Evolutionary conservation across 2,329 filamentous ascomycete species (phyloP).

Genomic region (Phialophora macrospora): DNA sequence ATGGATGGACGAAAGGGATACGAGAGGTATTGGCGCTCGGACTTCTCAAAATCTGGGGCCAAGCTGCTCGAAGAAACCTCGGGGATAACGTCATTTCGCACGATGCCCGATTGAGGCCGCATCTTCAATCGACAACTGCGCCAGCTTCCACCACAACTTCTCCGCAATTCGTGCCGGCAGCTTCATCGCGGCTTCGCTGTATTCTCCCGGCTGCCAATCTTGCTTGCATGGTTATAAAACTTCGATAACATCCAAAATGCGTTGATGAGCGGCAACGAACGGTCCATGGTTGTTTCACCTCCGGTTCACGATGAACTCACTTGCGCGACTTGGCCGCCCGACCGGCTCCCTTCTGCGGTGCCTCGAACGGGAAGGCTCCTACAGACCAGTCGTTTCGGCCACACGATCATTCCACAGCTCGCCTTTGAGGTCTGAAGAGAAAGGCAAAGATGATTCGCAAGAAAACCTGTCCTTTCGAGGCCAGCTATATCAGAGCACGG

Average conservation of each 20-base stretch:
- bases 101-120: neutral
- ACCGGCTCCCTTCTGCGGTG: conserved; percentile 22
- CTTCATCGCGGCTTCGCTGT: conserved; percentile 2
- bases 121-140: neutral
- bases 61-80: conserved; percentile 12
- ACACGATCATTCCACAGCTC: conserved; percentile 28
- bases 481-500: conserved; percentile 66
- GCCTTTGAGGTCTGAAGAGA: conserved; percentile 16
- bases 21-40: neutral
- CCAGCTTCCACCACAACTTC: conserved; percentile 16
- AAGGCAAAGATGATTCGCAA: conserved; percentile 18
- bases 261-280: neutral
- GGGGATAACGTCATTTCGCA: conserved; percentile 2
- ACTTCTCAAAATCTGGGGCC: conserved; percentile 17
- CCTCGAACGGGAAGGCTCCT: conserved; percentile 17
- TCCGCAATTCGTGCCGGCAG: conserved; percentile 26
- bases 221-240: conserved; percentile 3
- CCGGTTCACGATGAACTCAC: conserved; percentile 20
- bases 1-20: neutral
- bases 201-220: neutral
- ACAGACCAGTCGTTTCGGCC: neutral
- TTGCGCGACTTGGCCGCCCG: conserved; percentile 22
- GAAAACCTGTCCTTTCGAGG: conserved; percentile 55
- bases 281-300: neutral
- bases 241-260: conserved; percentile 4